phyloP scores from a whole-genome alignment of 116 monocot genomes.

The Posidonia oceanica region DNA sequence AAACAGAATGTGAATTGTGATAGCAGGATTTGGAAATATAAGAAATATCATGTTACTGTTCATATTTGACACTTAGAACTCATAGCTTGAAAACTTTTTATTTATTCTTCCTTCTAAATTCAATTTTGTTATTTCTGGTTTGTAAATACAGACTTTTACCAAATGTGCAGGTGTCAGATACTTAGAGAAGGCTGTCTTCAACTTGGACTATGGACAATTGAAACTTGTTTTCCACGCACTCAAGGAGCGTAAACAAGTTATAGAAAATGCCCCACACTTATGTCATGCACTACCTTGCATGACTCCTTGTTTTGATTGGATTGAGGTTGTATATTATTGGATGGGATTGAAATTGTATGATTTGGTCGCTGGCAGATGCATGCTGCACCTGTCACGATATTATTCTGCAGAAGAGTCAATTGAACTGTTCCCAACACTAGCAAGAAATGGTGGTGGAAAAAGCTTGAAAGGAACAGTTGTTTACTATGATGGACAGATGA shows the following conservation, averaged over 20 bases:
- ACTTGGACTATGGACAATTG: slow-evolving; percentile 91
- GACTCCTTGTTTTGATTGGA: slow-evolving; percentile 97
- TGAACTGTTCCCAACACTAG: slow-evolving; percentile 88
- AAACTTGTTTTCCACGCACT: slow-evolving; percentile 99
- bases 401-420: slow-evolving; percentile 83
- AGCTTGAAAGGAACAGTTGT: slow-evolving; percentile 95
- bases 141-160: too few species aligned
- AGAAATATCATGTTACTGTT: too few species aligned
- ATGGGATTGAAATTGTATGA: slow-evolving; percentile 84
- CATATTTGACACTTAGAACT: too few species aligned
- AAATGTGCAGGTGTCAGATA: slow-evolving; percentile 71
- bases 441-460: slow-evolving; percentile 50
- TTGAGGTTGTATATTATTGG: slow-evolving; percentile 90
- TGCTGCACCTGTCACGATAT: slow-evolving; percentile 91
- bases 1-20: too few species aligned
- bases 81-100: too few species aligned
- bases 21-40: too few species aligned
- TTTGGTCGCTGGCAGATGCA: slow-evolving; percentile 75
- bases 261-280: slow-evolving; percentile 92
- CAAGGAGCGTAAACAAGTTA: slow-evolving; percentile 87
- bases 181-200: slow-evolving; percentile 94
- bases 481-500: slow-evolving; percentile 99
- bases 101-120: too few species aligned
- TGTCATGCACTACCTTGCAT: slow-evolving; percentile 93
- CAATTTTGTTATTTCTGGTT: too few species aligned